These are phyloP conservation scores for Globisporangium cystogenes DNA, from an alignment of 352 stramenopile genomes.

Conservation along the genomic window DNA sequence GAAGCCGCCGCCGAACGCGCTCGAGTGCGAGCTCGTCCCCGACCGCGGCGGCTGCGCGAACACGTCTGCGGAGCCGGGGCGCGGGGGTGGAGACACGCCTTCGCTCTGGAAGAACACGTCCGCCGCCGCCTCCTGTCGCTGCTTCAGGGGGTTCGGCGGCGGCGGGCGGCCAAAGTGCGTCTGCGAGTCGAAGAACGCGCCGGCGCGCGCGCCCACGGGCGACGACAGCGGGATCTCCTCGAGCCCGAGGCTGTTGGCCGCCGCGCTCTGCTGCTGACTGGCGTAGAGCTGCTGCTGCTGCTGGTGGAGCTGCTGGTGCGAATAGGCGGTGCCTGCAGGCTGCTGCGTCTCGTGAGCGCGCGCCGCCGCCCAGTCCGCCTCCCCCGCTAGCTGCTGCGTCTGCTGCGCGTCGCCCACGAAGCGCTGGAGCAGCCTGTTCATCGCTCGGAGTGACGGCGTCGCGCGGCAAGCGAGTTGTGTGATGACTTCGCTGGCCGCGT, in stretches of 20 bases:
- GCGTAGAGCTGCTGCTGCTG: constrained; percentile 7
- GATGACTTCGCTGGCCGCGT: too few relatives aligned
- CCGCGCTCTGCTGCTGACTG: constrained; percentile 3
- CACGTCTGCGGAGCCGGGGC: constrained; percentile 1
- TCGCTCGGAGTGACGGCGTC: background rate
- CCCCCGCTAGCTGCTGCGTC: constrained; percentile 2
- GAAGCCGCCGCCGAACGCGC: constrained; percentile 1
- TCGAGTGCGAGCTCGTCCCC: constrained; percentile 1
- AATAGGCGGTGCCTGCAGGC: background rate
- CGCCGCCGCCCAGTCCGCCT: background rate
- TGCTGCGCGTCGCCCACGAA: constrained; percentile 11
- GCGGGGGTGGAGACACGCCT: background rate
- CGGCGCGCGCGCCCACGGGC: constrained; percentile 8
- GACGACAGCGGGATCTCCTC: constrained; percentile 32
- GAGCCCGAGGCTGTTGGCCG: constrained; percentile 7
- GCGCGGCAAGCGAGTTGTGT: background rate
- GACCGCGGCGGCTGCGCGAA: constrained; percentile 9
- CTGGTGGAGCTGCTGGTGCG: too few relatives aligned
- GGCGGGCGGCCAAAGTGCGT: background rate
- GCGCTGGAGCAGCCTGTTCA: constrained; percentile 17
- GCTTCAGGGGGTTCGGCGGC: constrained; percentile 8
- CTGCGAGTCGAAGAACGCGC: constrained; percentile 18
- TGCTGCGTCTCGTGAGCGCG: constrained; percentile 2
- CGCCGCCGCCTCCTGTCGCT: constrained; percentile 11
- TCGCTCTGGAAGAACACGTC: constrained; percentile 23